Conservation (phyloP, 805 yeast genomes). For the Ogataea angusta region DNA sequence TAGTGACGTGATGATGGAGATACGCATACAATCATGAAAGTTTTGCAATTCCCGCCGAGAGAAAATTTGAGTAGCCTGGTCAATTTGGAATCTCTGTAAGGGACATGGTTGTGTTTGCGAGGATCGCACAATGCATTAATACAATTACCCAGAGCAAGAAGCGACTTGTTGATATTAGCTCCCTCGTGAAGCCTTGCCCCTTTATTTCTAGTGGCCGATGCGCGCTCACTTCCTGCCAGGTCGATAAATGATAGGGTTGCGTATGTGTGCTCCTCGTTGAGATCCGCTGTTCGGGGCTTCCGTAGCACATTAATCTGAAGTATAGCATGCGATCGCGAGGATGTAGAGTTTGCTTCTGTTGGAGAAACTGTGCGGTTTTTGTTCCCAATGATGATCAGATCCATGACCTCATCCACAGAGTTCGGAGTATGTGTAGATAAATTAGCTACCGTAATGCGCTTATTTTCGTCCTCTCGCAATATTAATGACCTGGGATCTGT, state of each 20-base stretch:
- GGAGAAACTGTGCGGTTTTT: conserved; percentile 76
- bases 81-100: conserved; percentile 86
- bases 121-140: conserved; percentile 86
- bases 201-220: conserved; percentile 80
- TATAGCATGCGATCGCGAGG: conserved; percentile 93
- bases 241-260: conserved; percentile 87
- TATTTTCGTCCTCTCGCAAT: conserved; percentile 68
- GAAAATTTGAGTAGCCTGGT: conserved; percentile 86
- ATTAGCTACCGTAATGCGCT: conserved; percentile 67
- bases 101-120: conserved; percentile 67
- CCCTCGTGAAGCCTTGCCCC: conserved; percentile 86
- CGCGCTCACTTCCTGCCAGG: conserved; percentile 93
- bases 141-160: conserved; percentile 89
- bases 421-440: conserved; percentile 59
- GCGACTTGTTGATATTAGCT: conserved; percentile 86
- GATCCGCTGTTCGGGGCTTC: conserved; percentile 54
- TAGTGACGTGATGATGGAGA: conserved; percentile 85
- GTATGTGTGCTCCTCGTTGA: conserved; percentile 64
- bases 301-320: conserved; percentile 72
- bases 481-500: conserved; percentile 38
- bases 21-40: conserved; percentile 93
- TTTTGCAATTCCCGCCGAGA: conserved; percentile 89
- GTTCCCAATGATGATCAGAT: conserved; percentile 69
- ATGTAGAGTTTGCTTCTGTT: conserved; percentile 86
- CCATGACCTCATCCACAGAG: conserved; percentile 73